Evolutionary conservation across 805 yeast species (phyloP).

Genomic region (Wickerhamiella parazyma): DNA sequence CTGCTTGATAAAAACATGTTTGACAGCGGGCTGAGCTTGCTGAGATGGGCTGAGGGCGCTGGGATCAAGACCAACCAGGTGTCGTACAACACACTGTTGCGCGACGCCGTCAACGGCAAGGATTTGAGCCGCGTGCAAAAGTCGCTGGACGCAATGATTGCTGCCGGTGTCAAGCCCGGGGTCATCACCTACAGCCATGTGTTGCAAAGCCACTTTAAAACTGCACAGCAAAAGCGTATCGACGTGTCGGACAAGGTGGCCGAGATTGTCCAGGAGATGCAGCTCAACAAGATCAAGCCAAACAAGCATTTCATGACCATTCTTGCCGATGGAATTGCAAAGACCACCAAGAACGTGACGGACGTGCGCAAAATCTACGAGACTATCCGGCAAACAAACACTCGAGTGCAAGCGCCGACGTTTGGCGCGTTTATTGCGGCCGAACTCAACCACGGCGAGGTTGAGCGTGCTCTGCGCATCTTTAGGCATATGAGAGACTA

Average conservation of each 20-base stretch:
- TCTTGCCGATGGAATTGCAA: constrained; percentile 40
- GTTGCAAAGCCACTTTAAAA: constrained; percentile 40
- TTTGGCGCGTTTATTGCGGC: constrained; percentile 24
- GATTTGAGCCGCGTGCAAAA: constrained; percentile 35
- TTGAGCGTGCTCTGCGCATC: constrained; percentile 15
- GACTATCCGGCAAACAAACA: constrained; percentile 26
- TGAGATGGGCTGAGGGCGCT: constrained; percentile 26
- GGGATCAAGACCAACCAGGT: constrained; percentile 33
- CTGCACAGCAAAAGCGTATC: constrained; percentile 31
- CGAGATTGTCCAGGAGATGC: constrained; percentile 32
- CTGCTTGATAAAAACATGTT: constrained; percentile 30
- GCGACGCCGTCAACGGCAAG: constrained; percentile 29
- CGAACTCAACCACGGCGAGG: constrained; percentile 21
- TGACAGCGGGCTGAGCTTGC: constrained; percentile 33
- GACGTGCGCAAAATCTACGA: constrained; percentile 42
- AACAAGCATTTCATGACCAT: constrained; percentile 38
- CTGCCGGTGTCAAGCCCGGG: constrained; percentile 36
- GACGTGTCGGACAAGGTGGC: constrained; percentile 30
- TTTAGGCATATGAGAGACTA: constrained; percentile 17
- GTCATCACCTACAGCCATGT: constrained; percentile 49
- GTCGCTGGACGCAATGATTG: constrained; percentile 35
- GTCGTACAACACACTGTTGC: constrained; percentile 41
- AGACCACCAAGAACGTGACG: constrained; percentile 32
- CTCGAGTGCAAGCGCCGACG: constrained; percentile 20
- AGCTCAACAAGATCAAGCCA: constrained; percentile 26